Conservation (phyloP, 116 monocot genomes). For the Cymodocea nodosa region DNA sequence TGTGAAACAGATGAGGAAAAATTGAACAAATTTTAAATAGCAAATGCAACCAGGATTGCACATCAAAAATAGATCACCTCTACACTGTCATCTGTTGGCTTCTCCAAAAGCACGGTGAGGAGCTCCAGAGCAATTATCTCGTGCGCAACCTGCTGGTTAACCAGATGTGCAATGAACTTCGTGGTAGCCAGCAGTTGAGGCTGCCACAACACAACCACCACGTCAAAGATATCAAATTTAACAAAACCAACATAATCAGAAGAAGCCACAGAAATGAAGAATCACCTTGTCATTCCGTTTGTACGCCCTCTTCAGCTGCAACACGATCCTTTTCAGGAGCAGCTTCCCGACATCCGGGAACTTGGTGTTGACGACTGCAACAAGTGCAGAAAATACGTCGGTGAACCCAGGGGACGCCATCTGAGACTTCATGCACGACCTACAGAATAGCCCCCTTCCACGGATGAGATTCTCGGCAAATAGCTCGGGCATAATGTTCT, state of each 20-base stretch:
- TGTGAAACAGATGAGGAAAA: slow-evolving; percentile 7
- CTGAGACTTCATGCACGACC: slow-evolving; percentile 95
- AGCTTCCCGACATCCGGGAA: slow-evolving; percentile 83
- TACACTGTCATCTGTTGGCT: slow-evolving; percentile 93
- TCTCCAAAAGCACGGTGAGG: slow-evolving; percentile 72
- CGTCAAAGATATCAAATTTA: slow-evolving; percentile 1
- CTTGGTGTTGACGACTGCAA: slow-evolving; percentile 95
- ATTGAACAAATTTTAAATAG: background rate
- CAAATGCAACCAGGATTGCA: slow-evolving; percentile 26
- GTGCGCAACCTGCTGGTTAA: slow-evolving; percentile 93
- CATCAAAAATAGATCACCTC: slow-evolving; percentile 44
- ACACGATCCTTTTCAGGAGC: slow-evolving; percentile 65
- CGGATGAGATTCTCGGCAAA: slow-evolving; percentile 86
- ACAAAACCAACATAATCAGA: background rate
- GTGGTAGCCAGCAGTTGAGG: slow-evolving; percentile 89
- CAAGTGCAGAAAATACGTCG: slow-evolving; percentile 79
- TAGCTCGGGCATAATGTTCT: slow-evolving; percentile 91
- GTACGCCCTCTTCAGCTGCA: slow-evolving; percentile 89
- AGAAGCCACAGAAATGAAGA: background rate
- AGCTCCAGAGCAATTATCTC: slow-evolving; percentile 86
- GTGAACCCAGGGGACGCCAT: slow-evolving; percentile 95
- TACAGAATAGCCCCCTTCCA: slow-evolving; percentile 75
- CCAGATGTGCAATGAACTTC: slow-evolving; percentile 90
- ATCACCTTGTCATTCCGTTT: slow-evolving; percentile 76
- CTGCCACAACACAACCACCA: slow-evolving; percentile 13